Conservation (phyloP, 306 rosid genomes). For the Medicago ruthenica region DNA sequence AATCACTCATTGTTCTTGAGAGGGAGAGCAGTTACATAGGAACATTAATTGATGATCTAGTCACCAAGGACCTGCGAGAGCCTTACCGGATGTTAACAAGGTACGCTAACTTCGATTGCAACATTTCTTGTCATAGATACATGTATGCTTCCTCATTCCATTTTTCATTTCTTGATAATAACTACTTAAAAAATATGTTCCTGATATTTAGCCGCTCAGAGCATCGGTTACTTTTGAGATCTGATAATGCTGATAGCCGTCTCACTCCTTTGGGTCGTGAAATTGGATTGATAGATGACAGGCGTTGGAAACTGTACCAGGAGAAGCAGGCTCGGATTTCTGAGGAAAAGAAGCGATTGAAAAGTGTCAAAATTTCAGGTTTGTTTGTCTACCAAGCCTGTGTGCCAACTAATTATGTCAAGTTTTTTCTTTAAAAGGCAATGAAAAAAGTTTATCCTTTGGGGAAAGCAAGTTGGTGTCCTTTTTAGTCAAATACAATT, state of each 20-base stretch:
- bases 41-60: constrained; percentile 79
- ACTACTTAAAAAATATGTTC: constrained; percentile 8
- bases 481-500: constrained; percentile 3
- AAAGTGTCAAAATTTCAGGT: constrained; percentile 85
- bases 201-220: constrained; percentile 83
- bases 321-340: constrained; percentile 83
- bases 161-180: constrained; percentile 22
- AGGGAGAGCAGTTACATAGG: constrained; percentile 94
- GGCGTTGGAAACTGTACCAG: constrained; percentile 90
- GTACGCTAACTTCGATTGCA: constrained; percentile 32
- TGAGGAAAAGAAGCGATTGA: constrained; percentile 90
- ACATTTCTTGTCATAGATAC: constrained; percentile 29
- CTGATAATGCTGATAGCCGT: constrained; percentile 97
- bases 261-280: constrained; percentile 91
- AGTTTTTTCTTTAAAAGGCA: constrained; percentile 24
- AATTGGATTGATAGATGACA: constrained; percentile 91
- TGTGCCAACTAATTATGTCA: constrained; percentile 24
- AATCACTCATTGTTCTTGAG: constrained; percentile 87
- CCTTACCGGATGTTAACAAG: constrained; percentile 58
- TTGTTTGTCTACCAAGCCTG: constrained; percentile 26
- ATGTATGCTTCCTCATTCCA: constrained; percentile 28
- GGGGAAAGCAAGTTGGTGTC: constrained; percentile 13
- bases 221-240: constrained; percentile 92
- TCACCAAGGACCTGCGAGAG: constrained; percentile 56
- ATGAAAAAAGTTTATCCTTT: constrained; percentile 31